Base-by-base conservation (phyloP, 495 filamentous ascomycete species). In the Daldinia grandis region DNA sequence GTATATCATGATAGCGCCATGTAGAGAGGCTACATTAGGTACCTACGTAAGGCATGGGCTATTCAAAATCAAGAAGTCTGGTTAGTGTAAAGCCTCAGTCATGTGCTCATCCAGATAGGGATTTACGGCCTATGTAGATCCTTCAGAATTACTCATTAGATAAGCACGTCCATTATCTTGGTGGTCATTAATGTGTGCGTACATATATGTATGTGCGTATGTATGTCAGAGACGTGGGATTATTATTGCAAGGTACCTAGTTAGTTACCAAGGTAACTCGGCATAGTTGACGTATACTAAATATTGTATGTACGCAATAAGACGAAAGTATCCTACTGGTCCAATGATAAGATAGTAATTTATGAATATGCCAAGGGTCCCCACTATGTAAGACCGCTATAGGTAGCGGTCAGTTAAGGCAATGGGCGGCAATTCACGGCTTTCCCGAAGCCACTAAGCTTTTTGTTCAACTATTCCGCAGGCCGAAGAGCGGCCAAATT, bases 381-480 rank as follows among this genome's bases (percentile, higher is more conserved):
- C 27, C 49, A 53, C 49, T 30, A 33, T 33, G 10, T 33, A 28
- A 53, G 25, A 17, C 49, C 15, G 25, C 49, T 21, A 4, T 10
- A 47, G 42, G 42, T 47, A 9, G 40, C 75, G 72, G 75, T 40
- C 60, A 73, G 47, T 17, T 12, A 64, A 71, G 75, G 75, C 66
- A 75, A 76, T 69, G 67, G 47, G 25, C 75, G 75, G 75, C 72
- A 75, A 75, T 71, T 66, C 38, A 5, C 75, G 75, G 75, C 58
- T 57, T 60, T 31, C 44, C 35, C 47, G 50, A 33, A 51, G n/a
- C 25, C n/a, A 12, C 17, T 55, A 50, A 67, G 33, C 19, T 17
- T 54, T 28, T 64, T 47, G 17, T 40, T 60, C 30, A 49, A 56
- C n/a, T 44, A 49, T 64, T 68, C 40, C 35, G 17, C 57, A 7